phyloP scores from a whole-genome alignment of 1,139 yeast genomes.

The Taphrina deformans region DNA sequence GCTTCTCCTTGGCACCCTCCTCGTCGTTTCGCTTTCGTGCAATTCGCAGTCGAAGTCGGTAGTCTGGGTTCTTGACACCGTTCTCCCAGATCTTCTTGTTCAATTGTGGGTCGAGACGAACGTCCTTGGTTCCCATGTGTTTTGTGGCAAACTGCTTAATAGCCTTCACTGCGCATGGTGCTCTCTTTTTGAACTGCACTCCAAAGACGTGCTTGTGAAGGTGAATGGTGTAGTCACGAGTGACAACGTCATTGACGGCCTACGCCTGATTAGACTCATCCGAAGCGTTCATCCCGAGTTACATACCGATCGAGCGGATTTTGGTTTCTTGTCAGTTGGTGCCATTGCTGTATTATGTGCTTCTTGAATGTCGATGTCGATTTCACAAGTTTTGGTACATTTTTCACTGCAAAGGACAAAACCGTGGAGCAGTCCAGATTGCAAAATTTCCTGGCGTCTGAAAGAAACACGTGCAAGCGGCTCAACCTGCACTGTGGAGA shows the following conservation, averaged over 20 bases:
- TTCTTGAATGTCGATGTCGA: no score
- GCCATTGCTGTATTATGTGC: conserved; percentile 47
- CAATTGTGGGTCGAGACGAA: conserved; percentile 97
- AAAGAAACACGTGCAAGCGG: no score
- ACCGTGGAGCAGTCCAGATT: conserved; percentile 15
- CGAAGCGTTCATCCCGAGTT: background rate
- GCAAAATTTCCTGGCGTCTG: no score
- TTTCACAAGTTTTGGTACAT: background rate
- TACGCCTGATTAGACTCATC: background rate
- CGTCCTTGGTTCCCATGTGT: conserved; percentile 98
- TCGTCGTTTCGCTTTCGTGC: conserved; percentile 99
- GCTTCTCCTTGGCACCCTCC: conserved; percentile 98
- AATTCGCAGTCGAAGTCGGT: conserved; percentile 97
- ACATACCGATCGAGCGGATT: conserved; percentile 23
- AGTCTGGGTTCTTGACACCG: conserved; percentile 99
- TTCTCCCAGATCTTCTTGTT: conserved; percentile 99
- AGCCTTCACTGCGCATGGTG: conserved; percentile 99
- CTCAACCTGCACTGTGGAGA: no score
- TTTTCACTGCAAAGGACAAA: background rate
- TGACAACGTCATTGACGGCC: conserved; percentile 99
- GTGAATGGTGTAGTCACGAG: conserved; percentile 99
- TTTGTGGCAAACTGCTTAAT: conserved; percentile 97
- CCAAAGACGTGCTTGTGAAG: conserved; percentile 52
- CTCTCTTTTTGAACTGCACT: conserved; percentile 99
- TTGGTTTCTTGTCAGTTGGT: conserved; percentile 57